Evolutionary conservation across 306 rosid species (phyloP).

Genomic region (Trifolium subterraneum): DNA sequence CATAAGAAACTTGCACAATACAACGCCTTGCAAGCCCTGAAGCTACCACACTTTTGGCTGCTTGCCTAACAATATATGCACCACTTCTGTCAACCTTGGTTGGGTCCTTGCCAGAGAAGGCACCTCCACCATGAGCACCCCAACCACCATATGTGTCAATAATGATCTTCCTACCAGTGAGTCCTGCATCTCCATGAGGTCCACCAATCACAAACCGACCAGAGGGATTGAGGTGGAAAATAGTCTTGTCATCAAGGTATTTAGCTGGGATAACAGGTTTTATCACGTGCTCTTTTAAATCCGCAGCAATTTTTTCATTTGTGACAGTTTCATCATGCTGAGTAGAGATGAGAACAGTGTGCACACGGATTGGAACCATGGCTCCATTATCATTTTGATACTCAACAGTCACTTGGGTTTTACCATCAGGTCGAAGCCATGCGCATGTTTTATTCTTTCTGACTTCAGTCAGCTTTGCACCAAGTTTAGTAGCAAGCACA

Average conservation of each 20-base stretch:
- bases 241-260: slow-evolving; percentile 78
- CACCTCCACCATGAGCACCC: slow-evolving; percentile 96
- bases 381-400: slow-evolving; percentile 76
- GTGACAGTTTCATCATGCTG: slow-evolving; percentile 78
- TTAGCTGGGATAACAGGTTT: slow-evolving; percentile 69
- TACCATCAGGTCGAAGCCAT: slow-evolving; percentile 88
- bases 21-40: slow-evolving; percentile 79
- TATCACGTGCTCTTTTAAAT: slow-evolving; percentile 81
- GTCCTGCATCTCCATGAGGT: slow-evolving; percentile 91
- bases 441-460: slow-evolving; percentile 80
- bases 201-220: slow-evolving; percentile 87
- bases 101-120: slow-evolving; percentile 88
- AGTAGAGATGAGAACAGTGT: slow-evolving; percentile 84
- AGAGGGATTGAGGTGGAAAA: slow-evolving; percentile 82
- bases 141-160: slow-evolving; percentile 90
- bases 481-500: slow-evolving; percentile 82
- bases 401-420: slow-evolving; percentile 91
- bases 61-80: slow-evolving; percentile 81
- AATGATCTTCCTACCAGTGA: slow-evolving; percentile 83
- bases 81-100: slow-evolving; percentile 91
- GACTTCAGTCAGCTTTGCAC: slow-evolving; percentile 85
- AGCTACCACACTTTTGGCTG: slow-evolving; percentile 84
- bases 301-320: slow-evolving; percentile 67
- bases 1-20: slow-evolving; percentile 86
- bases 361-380: slow-evolving; percentile 79